Conservation (phyloP, 345 rosid genomes). For the Gossypium sturtianum region DNA sequence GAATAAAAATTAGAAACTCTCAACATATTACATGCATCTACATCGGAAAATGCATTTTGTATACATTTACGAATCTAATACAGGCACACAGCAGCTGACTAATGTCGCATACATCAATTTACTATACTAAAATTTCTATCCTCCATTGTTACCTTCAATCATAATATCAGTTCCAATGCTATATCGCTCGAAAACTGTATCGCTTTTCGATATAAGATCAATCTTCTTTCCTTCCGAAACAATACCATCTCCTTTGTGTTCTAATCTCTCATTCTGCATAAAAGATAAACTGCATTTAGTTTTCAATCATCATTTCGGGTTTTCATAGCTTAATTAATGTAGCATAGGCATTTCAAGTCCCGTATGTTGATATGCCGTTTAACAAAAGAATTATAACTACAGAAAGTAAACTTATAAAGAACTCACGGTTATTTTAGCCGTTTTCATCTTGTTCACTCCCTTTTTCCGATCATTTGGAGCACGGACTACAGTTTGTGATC, state of each 20-base stretch:
- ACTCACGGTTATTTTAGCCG: constrained; percentile 27
- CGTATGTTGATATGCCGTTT: background rate
- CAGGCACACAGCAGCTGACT: background rate
- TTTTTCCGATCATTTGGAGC: constrained; percentile 22
- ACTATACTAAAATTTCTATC: background rate
- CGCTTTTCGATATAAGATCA: background rate
- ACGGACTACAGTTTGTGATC: constrained; percentile 9
- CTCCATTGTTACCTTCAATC: constrained; percentile 43
- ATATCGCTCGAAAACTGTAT: constrained; percentile 6
- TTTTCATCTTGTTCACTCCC: constrained; percentile 9
- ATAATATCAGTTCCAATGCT: constrained; percentile 15
- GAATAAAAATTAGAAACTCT: no score
- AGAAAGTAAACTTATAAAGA: background rate
- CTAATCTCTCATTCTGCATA: constrained; percentile 40
- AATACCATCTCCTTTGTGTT: constrained; percentile 28
- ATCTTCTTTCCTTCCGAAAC: constrained; percentile 14
- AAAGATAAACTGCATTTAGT: constrained; percentile 11
- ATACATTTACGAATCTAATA: background rate
- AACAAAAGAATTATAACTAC: background rate
- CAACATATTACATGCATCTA: background rate
- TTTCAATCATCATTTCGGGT: constrained; percentile 3
- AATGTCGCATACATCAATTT: background rate
- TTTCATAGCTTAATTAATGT: background rate
- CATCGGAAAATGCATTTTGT: background rate
- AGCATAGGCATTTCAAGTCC: background rate